phyloP scores from a whole-genome alignment of 1,284 basidiomycete genomes.

The Prillingera fragicola region DNA sequence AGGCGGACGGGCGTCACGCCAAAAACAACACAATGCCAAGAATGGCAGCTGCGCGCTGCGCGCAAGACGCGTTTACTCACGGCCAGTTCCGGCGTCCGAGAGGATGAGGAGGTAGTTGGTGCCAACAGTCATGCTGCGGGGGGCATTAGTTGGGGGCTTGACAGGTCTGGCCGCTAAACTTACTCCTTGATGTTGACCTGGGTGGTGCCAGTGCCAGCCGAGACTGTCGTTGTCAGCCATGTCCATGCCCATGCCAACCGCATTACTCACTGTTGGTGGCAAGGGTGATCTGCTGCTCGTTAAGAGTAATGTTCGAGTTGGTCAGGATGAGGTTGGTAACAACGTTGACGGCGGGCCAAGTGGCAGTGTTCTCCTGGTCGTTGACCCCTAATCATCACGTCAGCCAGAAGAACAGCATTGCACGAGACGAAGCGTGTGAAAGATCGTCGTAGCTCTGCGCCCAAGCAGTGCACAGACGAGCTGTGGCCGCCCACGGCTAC shows the following conservation, averaged over 20 bases:
- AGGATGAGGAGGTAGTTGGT: slow-evolving; percentile 11
- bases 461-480: no score
- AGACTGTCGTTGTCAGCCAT: neutral
- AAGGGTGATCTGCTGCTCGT: slow-evolving; percentile 4
- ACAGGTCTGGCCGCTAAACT: no score
- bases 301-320: slow-evolving; percentile 4
- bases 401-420: neutral
- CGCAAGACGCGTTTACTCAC: slow-evolving; percentile 5
- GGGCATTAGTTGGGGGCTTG: no score
- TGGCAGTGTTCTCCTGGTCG: slow-evolving; percentile 13
- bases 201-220: slow-evolving; percentile 5
- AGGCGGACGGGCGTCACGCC: neutral
- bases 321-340: slow-evolving; percentile 10
- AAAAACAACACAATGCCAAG: no score
- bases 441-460: neutral
- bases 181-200: slow-evolving; percentile 4
- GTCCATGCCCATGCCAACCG: no score
- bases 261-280: slow-evolving; percentile 7
- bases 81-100: slow-evolving; percentile 2
- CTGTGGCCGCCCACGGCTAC: no score
- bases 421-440: neutral
- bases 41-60: no score
- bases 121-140: no score
- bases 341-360: slow-evolving; percentile 10
- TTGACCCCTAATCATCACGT: slow-evolving; percentile 18